Conservation (phyloP, 1,139 yeast genomes). For the Pichia kudriavzevii region DNA sequence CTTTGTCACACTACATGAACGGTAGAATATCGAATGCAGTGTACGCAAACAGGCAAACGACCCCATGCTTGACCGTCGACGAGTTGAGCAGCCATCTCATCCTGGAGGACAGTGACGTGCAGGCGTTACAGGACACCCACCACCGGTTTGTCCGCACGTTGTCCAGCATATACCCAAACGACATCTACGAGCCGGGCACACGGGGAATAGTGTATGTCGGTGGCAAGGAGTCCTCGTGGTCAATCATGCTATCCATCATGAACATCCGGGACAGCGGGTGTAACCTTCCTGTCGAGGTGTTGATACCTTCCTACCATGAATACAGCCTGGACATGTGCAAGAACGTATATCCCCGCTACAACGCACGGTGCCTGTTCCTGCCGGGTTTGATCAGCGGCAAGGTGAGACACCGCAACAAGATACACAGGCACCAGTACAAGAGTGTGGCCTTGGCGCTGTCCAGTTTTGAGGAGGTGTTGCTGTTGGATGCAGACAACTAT, state of each 20-base stretch:
- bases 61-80: conserved; percentile 21
- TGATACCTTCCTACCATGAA: conserved; percentile 62
- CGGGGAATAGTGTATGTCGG: conserved; percentile 78
- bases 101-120: conserved; percentile 21
- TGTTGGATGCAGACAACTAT: conserved; percentile 70
- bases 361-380: conserved; percentile 62
- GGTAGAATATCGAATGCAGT: conserved; percentile 25
- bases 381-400: conserved; percentile 49
- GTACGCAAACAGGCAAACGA: too few species aligned
- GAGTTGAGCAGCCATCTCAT: conserved; percentile 26
- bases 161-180: conserved; percentile 18
- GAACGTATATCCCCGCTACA: conserved; percentile 52
- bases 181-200: conserved; percentile 36
- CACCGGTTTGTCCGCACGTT: conserved; percentile 19
- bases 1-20: conserved; percentile 23
- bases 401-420: conserved; percentile 37
- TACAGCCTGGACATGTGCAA: conserved; percentile 65
- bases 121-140: conserved; percentile 26
- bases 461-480: conserved; percentile 67
- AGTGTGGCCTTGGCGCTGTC: conserved; percentile 68
- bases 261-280: conserved; percentile 59
- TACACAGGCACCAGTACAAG: conserved; percentile 74
- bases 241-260: conserved; percentile 58
- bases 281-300: conserved; percentile 65
- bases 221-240: conserved; percentile 72